Conservation (phyloP, 768 basidiomycete species). For the Coprinopsis strossmayeri region DNA sequence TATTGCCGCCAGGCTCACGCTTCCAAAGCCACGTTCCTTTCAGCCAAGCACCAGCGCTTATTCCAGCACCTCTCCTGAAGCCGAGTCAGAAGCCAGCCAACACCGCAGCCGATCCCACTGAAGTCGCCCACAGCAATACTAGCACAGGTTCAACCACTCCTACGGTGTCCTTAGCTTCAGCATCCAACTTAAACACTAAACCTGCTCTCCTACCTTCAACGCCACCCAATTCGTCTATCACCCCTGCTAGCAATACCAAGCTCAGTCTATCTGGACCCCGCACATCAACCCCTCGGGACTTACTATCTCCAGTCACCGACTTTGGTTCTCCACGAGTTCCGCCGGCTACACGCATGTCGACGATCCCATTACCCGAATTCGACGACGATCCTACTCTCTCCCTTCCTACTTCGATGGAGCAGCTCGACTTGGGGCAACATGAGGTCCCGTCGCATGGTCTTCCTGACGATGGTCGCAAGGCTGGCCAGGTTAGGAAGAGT, state of each 20-base stretch:
- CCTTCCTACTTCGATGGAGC: conserved; percentile 10
- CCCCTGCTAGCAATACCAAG: neutral
- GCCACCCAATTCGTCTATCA: neutral
- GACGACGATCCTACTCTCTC: conserved; percentile 14
- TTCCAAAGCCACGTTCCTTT: neutral
- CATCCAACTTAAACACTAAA: neutral
- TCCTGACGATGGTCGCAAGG: neutral
- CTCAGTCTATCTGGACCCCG: neutral
- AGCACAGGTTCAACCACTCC: conserved; percentile 6
- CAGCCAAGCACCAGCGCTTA: neutral
- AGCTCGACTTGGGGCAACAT: conserved; percentile 9
- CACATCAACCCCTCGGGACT: conserved; percentile 6
- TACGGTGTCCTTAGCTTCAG: conserved; percentile 1
- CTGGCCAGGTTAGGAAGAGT: conserved; percentile 1
- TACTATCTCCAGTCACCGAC: conserved; percentile 9
- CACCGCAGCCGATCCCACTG: conserved; percentile 1
- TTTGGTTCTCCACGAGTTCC: conserved; percentile 17
- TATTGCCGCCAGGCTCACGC: conserved; percentile 2
- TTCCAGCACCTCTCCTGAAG: neutral
- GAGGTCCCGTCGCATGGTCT: conserved; percentile 1
- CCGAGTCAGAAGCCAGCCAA: neutral
- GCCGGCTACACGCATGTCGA: conserved; percentile 23
- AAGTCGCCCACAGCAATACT: conserved; percentile 1
- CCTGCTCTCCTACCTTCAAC: neutral
- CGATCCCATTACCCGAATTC: conserved; percentile 27